Percentiles rank a stretch among this genome's conserved stretches.
These are phyloP conservation scores for Hymenoscyphus linearis DNA, from an alignment of 2,329 filamentous ascomycete genomes.

Conservation along the genomic window DNA sequence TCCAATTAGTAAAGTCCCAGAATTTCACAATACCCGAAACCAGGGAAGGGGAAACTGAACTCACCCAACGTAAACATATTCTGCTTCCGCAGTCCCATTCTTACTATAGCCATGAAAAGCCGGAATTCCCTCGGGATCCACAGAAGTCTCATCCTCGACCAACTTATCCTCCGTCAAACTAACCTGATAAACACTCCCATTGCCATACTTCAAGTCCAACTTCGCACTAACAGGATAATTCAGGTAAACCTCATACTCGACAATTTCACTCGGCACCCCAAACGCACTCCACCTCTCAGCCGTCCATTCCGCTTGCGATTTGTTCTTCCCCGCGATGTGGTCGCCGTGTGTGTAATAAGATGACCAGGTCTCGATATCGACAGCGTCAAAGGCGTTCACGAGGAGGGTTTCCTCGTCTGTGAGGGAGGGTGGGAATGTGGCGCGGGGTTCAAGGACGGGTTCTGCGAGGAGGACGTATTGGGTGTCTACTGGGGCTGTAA, in stretches of 20 bases:
- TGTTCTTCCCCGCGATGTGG: conserved; percentile 1
- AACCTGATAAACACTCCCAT: conserved; percentile 59
- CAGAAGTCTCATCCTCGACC: conserved; percentile 71
- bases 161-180: conserved; percentile 75
- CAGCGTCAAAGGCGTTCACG: not conserved
- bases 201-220: conserved; percentile 40
- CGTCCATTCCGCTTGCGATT: not conserved
- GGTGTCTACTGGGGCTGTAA: not conserved
- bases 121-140: conserved; percentile 65
- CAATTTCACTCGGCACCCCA: conserved; percentile 9
- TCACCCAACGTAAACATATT: conserved; percentile 12
- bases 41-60: not conserved
- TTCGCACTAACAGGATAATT: conserved; percentile 56
- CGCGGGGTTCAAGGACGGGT: not conserved
- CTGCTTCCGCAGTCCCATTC: conserved; percentile 63
- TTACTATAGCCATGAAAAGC: conserved; percentile 92
- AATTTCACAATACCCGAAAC: not conserved
- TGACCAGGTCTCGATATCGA: not conserved
- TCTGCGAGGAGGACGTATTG: not conserved
- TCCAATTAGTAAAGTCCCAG: not conserved
- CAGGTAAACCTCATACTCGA: conserved; percentile 51
- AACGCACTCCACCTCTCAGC: not conserved
- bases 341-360: not conserved
- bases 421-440: not conserved
- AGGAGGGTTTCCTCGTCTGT: not conserved